Evolutionary conservation across 2,329 filamentous ascomycete genomes (phyloP), one percentile per base, ranked within the genome.

Genomic region (Dothidotthia symphoricarpi): DNA sequence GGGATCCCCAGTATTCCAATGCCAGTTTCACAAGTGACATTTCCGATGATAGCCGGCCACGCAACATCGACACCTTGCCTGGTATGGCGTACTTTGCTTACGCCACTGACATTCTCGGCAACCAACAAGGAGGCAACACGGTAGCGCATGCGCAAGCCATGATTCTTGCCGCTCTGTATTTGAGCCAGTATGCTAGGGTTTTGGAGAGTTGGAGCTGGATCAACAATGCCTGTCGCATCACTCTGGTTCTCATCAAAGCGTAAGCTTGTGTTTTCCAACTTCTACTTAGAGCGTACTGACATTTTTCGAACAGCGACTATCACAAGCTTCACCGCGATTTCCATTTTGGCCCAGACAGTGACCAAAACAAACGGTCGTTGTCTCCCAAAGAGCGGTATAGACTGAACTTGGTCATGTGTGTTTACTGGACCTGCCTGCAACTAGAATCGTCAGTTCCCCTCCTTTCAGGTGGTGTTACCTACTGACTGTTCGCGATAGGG

Each of bases 361-460:
- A 22, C 19, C 19, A 43, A 16, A 50, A 48, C 16, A 46, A 40
- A 29, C 36, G 35, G 17, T 31, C 41, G 14, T 25, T 49, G 34
- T 39, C 53, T 4, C 35, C 49, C 2, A 59, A 60, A 36, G 61
- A 64, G 35, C 45, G 50, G 2, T 63, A 64, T 34, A 48, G 59
- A 28, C 42, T 63, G 22, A 72, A 72, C 31, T 50, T 73, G 28
- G 68, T 74, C 16, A 66, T 73, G 39, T 61, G 94, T 53, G 85
- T 88, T 0, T 96, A 90, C 57, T 97, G 91, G 91, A 93, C 90
- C 6, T 95, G 88, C 61, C 72, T 96, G 47, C 91, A 97, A 59
- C 75, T 97, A 9, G 91, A 97, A 67, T 95, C 84, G 85, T 88
- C 66, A 31, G 47, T 38, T 4, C 17, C 14, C 15, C 24, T 24